These are phyloP conservation scores for Acer yangbiense DNA, from an alignment of 345 rosid species.

Conservation along the genomic window DNA sequence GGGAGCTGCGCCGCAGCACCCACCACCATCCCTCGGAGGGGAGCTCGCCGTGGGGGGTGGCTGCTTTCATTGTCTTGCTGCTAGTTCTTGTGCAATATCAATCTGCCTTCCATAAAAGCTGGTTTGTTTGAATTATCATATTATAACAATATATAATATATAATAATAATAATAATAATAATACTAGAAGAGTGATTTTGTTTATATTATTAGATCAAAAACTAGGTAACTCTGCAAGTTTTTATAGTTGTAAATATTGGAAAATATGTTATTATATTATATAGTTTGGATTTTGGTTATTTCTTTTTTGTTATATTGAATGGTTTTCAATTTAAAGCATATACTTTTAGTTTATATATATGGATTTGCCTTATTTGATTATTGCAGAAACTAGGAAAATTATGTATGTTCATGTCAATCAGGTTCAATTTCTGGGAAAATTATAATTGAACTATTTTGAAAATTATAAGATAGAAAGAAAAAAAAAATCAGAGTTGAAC, in stretches of 20 bases:
- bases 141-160: neutral
- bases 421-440: too few relatives aligned
- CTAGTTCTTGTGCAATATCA: slow-evolving; percentile 73
- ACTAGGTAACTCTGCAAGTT: neutral
- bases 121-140: slow-evolving; percentile 39
- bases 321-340: too few relatives aligned
- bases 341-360: too few relatives aligned
- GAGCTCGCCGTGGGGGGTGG: slow-evolving; percentile 91
- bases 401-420: too few relatives aligned
- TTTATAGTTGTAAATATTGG: neutral
- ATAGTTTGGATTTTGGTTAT: neutral
- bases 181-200: neutral
- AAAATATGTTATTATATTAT: neutral
- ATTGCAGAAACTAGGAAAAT: too few relatives aligned
- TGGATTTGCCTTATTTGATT: too few relatives aligned
- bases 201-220: neutral
- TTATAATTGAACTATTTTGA: too few relatives aligned
- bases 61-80: slow-evolving; percentile 72
- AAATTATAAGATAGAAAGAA: too few relatives aligned
- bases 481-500: too few relatives aligned
- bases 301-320: too few relatives aligned
- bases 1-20: slow-evolving; percentile 49
- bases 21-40: slow-evolving; percentile 59
- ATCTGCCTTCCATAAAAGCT: slow-evolving; percentile 66
- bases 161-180: too few relatives aligned